These are phyloP conservation scores for Blastobotrys raffinosifermentans DNA, from an alignment of 1,139 yeast genomes.

Conservation along the genomic window DNA sequence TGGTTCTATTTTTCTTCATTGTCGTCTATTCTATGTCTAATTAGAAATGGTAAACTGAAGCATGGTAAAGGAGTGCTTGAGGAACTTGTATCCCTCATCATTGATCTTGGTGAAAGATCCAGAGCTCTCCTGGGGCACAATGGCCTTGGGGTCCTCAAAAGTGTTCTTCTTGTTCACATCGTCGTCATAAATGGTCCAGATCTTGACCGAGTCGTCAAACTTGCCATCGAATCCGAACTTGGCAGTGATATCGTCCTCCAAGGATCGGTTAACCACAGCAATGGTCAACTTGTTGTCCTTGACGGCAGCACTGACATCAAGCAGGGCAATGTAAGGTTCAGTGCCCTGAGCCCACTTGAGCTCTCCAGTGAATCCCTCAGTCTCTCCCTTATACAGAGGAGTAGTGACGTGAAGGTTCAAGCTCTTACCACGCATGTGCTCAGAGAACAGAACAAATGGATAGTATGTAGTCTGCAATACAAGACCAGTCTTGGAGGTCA, in stretches of 20 bases:
- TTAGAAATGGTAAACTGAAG: constrained; percentile 5
- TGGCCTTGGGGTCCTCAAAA: constrained; percentile 17
- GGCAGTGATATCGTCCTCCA: constrained; percentile 24
- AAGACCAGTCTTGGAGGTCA: constrained; percentile 28
- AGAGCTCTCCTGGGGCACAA: constrained; percentile 5
- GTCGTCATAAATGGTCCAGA: constrained; percentile 30
- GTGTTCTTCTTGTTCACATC: constrained; percentile 27
- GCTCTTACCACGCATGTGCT: constrained; percentile 32
- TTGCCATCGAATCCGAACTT: constrained; percentile 19
- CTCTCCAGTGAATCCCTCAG: constrained; percentile 23
- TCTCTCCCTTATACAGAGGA: constrained; percentile 27
- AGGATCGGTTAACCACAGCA: constrained; percentile 31
- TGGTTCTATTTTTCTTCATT: constrained; percentile 1
- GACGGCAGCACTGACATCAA: constrained; percentile 26
- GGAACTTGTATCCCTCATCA: constrained; percentile 1
- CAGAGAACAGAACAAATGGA: constrained; percentile 29
- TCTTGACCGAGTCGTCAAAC: constrained; percentile 12
- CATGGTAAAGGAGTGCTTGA: constrained; percentile 8
- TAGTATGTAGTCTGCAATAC: constrained; percentile 32
- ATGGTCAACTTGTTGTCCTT: constrained; percentile 20
- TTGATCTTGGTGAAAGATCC: constrained; percentile 1
- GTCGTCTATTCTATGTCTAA: background rate
- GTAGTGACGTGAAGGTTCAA: constrained; percentile 30
- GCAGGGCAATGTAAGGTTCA: constrained; percentile 21
- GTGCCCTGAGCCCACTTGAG: constrained; percentile 22